Conservation (phyloP, 1,284 basidiomycete genomes). For the Athelia sp. region DNA sequence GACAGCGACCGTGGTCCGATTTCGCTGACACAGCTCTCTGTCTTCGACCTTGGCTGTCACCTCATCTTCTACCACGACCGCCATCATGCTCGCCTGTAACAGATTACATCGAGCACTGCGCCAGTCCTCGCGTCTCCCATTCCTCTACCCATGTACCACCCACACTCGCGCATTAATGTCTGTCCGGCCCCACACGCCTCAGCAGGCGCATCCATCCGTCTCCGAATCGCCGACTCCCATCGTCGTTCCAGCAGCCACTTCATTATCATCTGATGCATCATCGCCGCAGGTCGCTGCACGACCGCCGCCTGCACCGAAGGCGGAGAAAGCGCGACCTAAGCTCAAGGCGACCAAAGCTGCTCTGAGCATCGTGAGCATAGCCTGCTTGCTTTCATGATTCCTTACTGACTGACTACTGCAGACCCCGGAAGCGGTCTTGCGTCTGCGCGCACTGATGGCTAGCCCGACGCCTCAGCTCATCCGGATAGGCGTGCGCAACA, state of each 20-base stretch:
- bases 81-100: not conserved
- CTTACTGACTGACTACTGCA: slow-evolving; percentile 25
- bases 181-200: slow-evolving; percentile 28
- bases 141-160: slow-evolving; percentile 13
- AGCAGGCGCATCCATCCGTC: slow-evolving; percentile 23
- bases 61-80: slow-evolving; percentile 11
- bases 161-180: slow-evolving; percentile 59
- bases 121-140: slow-evolving; percentile 10
- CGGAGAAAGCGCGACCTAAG: slow-evolving; percentile 57
- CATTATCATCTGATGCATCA: slow-evolving; percentile 52
- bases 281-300: slow-evolving; percentile 68
- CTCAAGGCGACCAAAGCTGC: slow-evolving; percentile 80
- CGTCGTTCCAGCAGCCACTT: slow-evolving; percentile 38
- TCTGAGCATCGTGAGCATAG: slow-evolving; percentile 66
- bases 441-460: slow-evolving; percentile 66
- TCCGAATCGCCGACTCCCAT: slow-evolving; percentile 44
- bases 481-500: slow-evolving; percentile 93
- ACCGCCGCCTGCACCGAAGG: slow-evolving; percentile 62
- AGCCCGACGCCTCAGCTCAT: slow-evolving; percentile 89
- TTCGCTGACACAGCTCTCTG: not conserved
- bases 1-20: not conserved
- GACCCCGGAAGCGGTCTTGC: slow-evolving; percentile 79
- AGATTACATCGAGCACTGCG: slow-evolving; percentile 2
- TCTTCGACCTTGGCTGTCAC: slow-evolving; percentile 11
- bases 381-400: slow-evolving; percentile 1